phyloP scores from a whole-genome alignment of 2,329 filamentous ascomycete species.

The Rutstroemia sp. region DNA sequence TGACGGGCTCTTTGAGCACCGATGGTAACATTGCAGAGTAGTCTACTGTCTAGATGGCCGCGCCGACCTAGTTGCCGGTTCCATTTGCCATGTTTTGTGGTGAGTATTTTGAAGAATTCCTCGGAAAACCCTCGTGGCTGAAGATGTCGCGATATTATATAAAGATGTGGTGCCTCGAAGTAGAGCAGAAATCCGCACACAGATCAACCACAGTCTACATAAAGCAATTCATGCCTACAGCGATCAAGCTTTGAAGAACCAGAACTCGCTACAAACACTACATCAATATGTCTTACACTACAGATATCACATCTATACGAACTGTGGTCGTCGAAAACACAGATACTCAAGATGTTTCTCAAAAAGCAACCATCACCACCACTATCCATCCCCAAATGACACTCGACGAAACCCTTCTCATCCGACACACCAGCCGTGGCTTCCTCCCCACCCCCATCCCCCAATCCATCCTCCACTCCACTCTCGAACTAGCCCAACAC shows the following conservation, averaged over 20 bases:
- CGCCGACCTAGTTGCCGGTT: too few species aligned
- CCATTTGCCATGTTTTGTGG: too few species aligned
- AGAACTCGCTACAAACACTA: neutral
- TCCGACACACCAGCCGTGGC: constrained; percentile 1
- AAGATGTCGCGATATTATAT: too few species aligned
- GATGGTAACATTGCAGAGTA: neutral
- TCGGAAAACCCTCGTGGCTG: too few species aligned
- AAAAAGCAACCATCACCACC: neutral
- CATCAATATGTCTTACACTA: neutral
- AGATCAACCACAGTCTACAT: too few species aligned
- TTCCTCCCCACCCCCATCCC: constrained; percentile 1
- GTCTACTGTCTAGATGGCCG: neutral
- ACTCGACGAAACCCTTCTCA: neutral
- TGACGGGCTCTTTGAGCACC: neutral
- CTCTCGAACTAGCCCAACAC: constrained; percentile 2
- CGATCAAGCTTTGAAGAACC: too few species aligned
- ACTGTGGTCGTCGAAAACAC: too few species aligned
- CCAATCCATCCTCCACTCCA: constrained; percentile 1
- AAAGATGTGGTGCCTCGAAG: too few species aligned
- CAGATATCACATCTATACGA: neutral
- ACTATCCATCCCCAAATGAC: neutral
- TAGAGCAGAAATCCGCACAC: too few species aligned
- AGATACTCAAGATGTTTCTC: neutral
- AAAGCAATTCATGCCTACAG: too few species aligned
- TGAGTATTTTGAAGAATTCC: too few species aligned